Evolutionary conservation across 2,329 filamentous ascomycete genomes (phyloP), one percentile per base, ranked within the genome.

Genomic region (Botrytis paeoniae): DNA sequence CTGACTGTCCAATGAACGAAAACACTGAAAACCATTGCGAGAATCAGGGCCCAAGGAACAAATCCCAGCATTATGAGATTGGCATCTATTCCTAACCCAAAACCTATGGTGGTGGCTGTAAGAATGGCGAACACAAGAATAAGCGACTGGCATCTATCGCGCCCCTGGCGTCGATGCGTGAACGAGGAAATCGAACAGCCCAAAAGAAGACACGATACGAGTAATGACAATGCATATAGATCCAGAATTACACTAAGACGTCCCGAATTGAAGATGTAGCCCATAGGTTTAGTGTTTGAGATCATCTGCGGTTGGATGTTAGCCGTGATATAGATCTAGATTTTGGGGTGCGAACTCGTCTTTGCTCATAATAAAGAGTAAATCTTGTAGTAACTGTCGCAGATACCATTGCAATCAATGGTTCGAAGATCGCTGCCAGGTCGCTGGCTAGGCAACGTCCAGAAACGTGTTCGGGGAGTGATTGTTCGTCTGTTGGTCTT

Each of bases 131-230:
- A 45, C 8, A 79, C 37, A 60, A 82, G 82, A 14, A 83, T 76
- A 22, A 79, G 73, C 16, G 78, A 75, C 72, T 83, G 82, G 37
- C 78, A 79, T 35, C 68, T 76, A 63, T 83, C 81, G 39, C 75
- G 39, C 12, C 75, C 77, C 62, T 81, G 80, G 25, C 79, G 78
- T 45, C 82, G 78, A 51, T 82, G 81, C 2, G 78, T 75, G 71
- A 82, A 83, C 0, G 82, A 82, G 18, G 82, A 82, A 14, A 82
- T 79, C 9, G 80, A 80, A 60, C 78, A 82, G 10, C 82, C 82
- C 32, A 83, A 79, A 4, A 81, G 72, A 25, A 83, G 69, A 73
- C 81, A 82, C 18, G 81, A 80, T 35, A 70, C 74, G 22, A 83
- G 78, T 78, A 83, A 80, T 39, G 81, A 61, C 25, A 75, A 75